A percentile compares a stretch with the other conserved stretches of the same genome.
Evolutionary conservation across 164 flowering plant genomes (phyloP).

Genomic region (Piper betle): DNA sequence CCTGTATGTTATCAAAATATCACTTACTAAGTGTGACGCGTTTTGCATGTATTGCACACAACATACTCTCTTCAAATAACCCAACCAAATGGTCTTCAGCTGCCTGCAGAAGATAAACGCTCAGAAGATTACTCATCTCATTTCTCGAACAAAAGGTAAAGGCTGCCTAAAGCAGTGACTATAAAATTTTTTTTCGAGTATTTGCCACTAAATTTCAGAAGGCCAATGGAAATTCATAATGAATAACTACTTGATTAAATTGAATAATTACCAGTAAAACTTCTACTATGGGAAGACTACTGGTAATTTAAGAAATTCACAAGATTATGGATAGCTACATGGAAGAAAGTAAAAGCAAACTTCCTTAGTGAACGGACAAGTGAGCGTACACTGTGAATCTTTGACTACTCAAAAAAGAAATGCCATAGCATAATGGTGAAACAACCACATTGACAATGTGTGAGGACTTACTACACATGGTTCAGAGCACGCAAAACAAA

Average conservation of each 20-base stretch:
- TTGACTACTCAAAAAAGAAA: no score
- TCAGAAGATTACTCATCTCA: not conserved
- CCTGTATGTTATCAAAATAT: no score
- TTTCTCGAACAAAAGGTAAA: not conserved
- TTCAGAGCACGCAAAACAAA: not conserved
- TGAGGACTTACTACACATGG: no score
- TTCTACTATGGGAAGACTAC: no score
- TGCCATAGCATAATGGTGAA: no score
- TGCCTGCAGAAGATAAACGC: slow-evolving; percentile 27
- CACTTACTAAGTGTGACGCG: slow-evolving; percentile 73
- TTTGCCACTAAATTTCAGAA: not conserved
- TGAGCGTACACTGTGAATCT: no score
- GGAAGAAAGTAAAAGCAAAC: no score
- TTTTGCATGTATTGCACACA: slow-evolving; percentile 74
- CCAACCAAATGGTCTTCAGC: slow-evolving; percentile 50
- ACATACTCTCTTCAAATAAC: slow-evolving; percentile 50
- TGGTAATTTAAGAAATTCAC: no score
- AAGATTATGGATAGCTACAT: no score
- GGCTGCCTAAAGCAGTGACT: not conserved
- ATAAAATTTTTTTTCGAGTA: not conserved
- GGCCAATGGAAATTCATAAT: not conserved
- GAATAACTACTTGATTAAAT: not conserved
- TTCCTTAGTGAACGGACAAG: no score
- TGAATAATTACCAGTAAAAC: not conserved
- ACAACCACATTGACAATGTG: no score